Evolutionary conservation across 2,329 filamentous ascomycete genomes (phyloP).

Genomic region (Stemphylium beticola): DNA sequence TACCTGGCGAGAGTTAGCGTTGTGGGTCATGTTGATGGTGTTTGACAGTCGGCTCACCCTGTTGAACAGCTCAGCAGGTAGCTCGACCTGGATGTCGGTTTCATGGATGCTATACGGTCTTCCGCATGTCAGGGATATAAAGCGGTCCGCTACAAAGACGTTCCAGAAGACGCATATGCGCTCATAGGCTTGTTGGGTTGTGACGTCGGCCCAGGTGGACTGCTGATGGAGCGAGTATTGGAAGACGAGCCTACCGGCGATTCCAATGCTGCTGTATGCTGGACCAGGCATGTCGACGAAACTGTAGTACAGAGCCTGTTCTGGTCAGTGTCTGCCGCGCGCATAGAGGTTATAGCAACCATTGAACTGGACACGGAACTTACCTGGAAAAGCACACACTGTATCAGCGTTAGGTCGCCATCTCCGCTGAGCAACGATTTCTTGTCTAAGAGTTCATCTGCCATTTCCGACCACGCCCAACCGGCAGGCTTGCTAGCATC

Average conservation of each 20-base stretch:
- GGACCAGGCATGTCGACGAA: conserved; percentile 35
- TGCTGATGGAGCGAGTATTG: conserved; percentile 40
- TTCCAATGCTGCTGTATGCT: conserved; percentile 39
- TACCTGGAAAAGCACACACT: conserved; percentile 39
- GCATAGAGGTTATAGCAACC: background rate
- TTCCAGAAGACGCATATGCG: conserved; percentile 41
- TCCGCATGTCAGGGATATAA: conserved; percentile 39
- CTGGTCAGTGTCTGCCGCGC: conserved; percentile 1
- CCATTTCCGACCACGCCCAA: conserved; percentile 40
- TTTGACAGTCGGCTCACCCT: conserved; percentile 19
- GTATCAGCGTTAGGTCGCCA: conserved; percentile 34
- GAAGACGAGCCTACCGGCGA: conserved; percentile 36
- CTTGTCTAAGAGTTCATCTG: conserved; percentile 37
- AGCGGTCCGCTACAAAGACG: conserved; percentile 33
- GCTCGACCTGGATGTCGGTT: conserved; percentile 34
- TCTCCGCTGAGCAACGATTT: conserved; percentile 25
- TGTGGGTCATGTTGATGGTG: too few species aligned
- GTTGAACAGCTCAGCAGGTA: conserved; percentile 25
- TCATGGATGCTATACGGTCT: conserved; percentile 40
- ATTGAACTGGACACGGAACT: background rate
- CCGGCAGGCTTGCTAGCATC: conserved; percentile 24
- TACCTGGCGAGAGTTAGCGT: conserved; percentile 6
- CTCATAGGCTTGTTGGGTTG: conserved; percentile 26
- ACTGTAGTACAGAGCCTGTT: conserved; percentile 36
- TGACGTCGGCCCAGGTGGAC: conserved; percentile 22